Percentiles rank a stretch among this genome's conserved stretches.
Evolutionary conservation across 192 early-diverging fungal species (phyloP).

Genomic region (Rhizoclosmatium globosum): DNA sequence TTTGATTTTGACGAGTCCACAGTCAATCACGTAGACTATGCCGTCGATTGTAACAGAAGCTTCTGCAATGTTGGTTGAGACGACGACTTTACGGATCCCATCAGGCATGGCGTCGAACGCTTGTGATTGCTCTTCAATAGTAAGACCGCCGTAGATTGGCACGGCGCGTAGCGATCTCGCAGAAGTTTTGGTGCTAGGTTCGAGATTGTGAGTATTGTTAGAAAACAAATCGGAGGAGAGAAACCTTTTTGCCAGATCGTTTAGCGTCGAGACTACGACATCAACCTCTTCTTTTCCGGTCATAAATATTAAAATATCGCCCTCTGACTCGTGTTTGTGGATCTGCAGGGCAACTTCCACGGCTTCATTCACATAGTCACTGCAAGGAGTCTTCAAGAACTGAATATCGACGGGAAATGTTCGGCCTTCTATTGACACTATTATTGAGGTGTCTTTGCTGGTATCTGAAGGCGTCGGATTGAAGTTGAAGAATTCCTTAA

Average conservation of each 20-base stretch:
- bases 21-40: conserved; percentile 80
- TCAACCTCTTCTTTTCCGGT: conserved; percentile 78
- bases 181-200: conserved; percentile 1
- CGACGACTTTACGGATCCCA: conserved; percentile 80
- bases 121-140: conserved; percentile 68
- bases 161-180: conserved; percentile 25
- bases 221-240: conserved; percentile 2
- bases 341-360: conserved; percentile 81
- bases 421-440: conserved; percentile 78
- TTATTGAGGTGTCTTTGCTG: conserved; percentile 63
- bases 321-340: conserved; percentile 57
- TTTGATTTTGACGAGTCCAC: conserved; percentile 77
- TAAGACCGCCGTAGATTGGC: conserved; percentile 78
- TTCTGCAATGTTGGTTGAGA: conserved; percentile 92
- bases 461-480: conserved; percentile 42
- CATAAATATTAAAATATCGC: conserved; percentile 44
- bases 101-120: conserved; percentile 67
- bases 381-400: conserved; percentile 65
- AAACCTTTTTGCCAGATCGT: conserved; percentile 59
- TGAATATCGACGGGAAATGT: conserved; percentile 71
- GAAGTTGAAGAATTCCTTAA: conserved; percentile 75
- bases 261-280: conserved; percentile 63
- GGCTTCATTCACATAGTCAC: conserved; percentile 70
- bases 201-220: background rate
- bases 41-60: conserved; percentile 81